Evolutionary conservation across 2,329 filamentous ascomycete genomes (phyloP), one percentile per base, ranked within the genome.

Genomic region (Lojkania enalia): DNA sequence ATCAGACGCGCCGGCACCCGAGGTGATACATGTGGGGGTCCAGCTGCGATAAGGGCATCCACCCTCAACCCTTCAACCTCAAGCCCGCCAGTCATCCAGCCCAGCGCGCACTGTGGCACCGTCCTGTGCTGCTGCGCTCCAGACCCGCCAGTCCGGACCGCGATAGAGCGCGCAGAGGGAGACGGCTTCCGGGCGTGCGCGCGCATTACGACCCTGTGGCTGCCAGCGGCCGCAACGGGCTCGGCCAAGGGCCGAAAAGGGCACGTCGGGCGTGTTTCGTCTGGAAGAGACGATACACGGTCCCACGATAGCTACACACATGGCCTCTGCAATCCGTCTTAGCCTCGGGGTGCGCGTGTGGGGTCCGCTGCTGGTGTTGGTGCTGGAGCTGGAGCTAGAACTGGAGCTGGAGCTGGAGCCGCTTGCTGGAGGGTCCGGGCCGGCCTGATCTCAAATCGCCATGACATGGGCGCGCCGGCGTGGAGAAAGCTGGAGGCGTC

Each of bases 281-380:
- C n/a, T n/a, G n/a, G n/a, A n/a, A n/a, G 23, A 27, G 7, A n/a
- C 23, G n/a, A n/a, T n/a, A 27, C 23, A n/a, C n/a, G 7, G 23
- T n/a, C 23, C 23, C 7, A n/a, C 23, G 23, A 27, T 27, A 27
- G 7, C n/a, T n/a, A n/a, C n/a, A n/a, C n/a, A n/a, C 23, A n/a
- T 27, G 23, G 23, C 7, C 23, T 7, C 23, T 6, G 5, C 20
- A 9, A 33, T 20, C 4, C n/a, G n/a, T n/a, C n/a, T 21, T 30
- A 18, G 37, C 37, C 14, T 39, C 16, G 18, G 30, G 39, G 30
- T 3, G 39, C 39, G 30, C 6, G 39, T 9, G 32, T 35, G 40
- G 20, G 40, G 40, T 25, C 37, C 5, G 30, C 6, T 15, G 11
- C 11, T 33, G 11, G 11, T 16, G 7, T 9, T 6, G 7, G 30